These are phyloP conservation scores for Mrakia frigida DNA, from an alignment of 768 basidiomycete genomes.

Conservation along the genomic window DNA sequence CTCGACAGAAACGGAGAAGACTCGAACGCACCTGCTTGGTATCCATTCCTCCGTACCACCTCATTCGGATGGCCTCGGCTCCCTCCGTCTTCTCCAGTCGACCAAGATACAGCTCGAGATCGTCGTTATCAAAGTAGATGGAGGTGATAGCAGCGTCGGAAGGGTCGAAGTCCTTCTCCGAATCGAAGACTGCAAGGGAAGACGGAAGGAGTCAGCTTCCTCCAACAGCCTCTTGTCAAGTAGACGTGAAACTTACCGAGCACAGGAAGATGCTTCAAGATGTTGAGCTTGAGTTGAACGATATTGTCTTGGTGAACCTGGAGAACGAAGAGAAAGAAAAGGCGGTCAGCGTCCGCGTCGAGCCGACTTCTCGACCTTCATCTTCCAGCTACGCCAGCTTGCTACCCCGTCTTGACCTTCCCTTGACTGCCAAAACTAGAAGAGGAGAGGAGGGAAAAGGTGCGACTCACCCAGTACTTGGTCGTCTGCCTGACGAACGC, in stretches of 20 bases:
- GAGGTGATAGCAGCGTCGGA: constrained; percentile 74
- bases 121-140: constrained; percentile 94
- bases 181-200: constrained; percentile 67
- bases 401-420: too few relatives aligned
- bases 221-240: neutral
- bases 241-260: constrained; percentile 56
- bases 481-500: constrained; percentile 98
- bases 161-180: constrained; percentile 85
- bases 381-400: too few relatives aligned
- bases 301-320: constrained; percentile 87
- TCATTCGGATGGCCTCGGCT: constrained; percentile 88
- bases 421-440: neutral
- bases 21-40: constrained; percentile 61
- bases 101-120: constrained; percentile 91
- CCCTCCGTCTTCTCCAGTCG: constrained; percentile 98
- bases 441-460: neutral
- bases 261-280: constrained; percentile 86
- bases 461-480: constrained; percentile 80
- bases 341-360: neutral
- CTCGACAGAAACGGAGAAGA: neutral
- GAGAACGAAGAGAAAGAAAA: neutral
- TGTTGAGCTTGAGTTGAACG: constrained; percentile 85
- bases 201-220: constrained; percentile 8
- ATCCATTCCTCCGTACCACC: constrained; percentile 92
- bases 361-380: too few relatives aligned